phyloP scores from a whole-genome alignment of 768 basidiomycete genomes.

The Mycena latifolia region DNA sequence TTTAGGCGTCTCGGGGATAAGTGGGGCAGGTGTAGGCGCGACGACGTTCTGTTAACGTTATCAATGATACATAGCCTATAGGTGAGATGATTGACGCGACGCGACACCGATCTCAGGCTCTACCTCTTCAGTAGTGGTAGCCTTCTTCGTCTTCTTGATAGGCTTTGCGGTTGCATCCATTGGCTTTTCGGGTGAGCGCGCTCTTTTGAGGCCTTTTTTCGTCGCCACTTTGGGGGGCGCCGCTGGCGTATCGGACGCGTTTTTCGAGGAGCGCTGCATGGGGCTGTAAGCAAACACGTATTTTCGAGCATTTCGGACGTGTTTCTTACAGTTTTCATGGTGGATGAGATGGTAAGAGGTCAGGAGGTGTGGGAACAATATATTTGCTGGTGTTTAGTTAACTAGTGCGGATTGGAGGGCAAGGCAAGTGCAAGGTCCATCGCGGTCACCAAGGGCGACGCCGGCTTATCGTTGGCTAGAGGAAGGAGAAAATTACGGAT shows the following conservation, averaged over 20 bases:
- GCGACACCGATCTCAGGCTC: constrained; percentile 3
- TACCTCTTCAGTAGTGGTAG: too few species aligned
- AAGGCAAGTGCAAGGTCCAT: too few species aligned
- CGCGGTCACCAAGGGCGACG: too few species aligned
- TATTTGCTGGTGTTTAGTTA: too few species aligned
- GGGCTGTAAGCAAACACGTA: neutral
- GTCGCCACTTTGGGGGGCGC: neutral
- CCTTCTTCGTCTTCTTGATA: constrained; percentile 1
- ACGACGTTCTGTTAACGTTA: too few species aligned
- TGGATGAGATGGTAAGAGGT: too few species aligned
- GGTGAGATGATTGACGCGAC: too few species aligned
- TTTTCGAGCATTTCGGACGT: neutral
- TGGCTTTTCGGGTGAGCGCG: constrained; percentile 3
- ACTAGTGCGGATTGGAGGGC: too few species aligned
- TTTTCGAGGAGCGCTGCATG: constrained; percentile 6
- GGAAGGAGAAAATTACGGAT: too few species aligned
- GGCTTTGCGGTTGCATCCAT: neutral
- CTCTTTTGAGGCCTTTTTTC: constrained; percentile 8
- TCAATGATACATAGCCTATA: too few species aligned
- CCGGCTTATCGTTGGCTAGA: too few species aligned
- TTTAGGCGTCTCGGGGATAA: constrained; percentile 1
- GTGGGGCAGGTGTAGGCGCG: constrained; percentile 1
- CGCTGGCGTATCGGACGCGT: neutral
- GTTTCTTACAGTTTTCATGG: constrained; percentile 5
- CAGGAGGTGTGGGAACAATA: too few species aligned